These are phyloP conservation scores for Leccinum variicolor DNA, from an alignment of 768 basidiomycete species.

Conservation along the genomic window DNA sequence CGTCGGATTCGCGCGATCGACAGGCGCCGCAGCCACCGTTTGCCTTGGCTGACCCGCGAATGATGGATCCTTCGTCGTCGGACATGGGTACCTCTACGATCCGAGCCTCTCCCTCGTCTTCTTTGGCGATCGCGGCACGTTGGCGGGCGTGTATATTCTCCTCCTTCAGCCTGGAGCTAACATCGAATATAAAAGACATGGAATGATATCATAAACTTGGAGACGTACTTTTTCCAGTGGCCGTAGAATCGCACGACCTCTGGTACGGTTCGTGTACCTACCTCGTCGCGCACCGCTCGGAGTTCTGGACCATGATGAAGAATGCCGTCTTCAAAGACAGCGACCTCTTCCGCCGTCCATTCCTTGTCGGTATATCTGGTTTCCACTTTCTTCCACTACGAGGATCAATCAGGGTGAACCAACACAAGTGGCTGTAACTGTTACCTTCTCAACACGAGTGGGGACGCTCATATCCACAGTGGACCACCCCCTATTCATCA, in stretches of 20 bases:
- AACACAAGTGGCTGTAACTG: slow-evolving; percentile 8
- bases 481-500: slow-evolving; percentile 52
- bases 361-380: slow-evolving; percentile 64
- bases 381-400: slow-evolving; percentile 73
- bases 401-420: slow-evolving; percentile 4
- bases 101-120: slow-evolving; percentile 25
- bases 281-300: slow-evolving; percentile 71
- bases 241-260: slow-evolving; percentile 85
- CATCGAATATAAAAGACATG: slow-evolving; percentile 6
- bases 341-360: slow-evolving; percentile 67
- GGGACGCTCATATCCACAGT: slow-evolving; percentile 62
- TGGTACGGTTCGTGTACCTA: slow-evolving; percentile 61
- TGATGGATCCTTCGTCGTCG: slow-evolving; percentile 79
- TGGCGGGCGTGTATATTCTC: slow-evolving; percentile 54
- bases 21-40: slow-evolving; percentile 77
- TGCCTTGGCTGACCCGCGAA: slow-evolving; percentile 51
- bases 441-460: slow-evolving; percentile 63
- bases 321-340: slow-evolving; percentile 76
- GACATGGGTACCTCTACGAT: slow-evolving; percentile 30
- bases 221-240: slow-evolving; percentile 76
- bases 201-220: slow-evolving; percentile 1
- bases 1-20: slow-evolving; percentile 69
- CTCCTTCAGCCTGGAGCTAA: slow-evolving; percentile 64
- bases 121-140: slow-evolving; percentile 31
- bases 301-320: slow-evolving; percentile 74